phyloP scores from a whole-genome alignment of 2,329 filamentous ascomycete genomes.

The Phialophora chinensis region DNA sequence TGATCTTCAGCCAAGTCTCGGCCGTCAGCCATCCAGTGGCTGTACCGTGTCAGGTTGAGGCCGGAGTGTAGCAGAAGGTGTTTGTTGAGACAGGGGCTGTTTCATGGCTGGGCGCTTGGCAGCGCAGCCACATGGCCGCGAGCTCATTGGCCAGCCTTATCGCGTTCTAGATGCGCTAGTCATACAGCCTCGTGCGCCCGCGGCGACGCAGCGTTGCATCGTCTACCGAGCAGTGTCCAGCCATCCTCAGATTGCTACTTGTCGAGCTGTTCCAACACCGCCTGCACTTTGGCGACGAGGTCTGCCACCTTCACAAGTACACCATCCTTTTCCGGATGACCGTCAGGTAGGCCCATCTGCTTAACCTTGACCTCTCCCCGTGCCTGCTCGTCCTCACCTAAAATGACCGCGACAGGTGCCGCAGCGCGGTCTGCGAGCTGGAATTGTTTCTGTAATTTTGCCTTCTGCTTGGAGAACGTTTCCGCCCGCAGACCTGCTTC shows the following conservation, averaged over 20 bases:
- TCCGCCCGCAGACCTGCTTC: constrained; percentile 90
- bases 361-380: constrained; percentile 87
- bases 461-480: constrained; percentile 79
- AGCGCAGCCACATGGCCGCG: not conserved
- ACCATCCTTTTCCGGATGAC: constrained; percentile 89
- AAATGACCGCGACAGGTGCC: constrained; percentile 83
- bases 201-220: not conserved
- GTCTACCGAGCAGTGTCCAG: not conserved
- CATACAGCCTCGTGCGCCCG: constrained; percentile 10
- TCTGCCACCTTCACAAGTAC: constrained; percentile 68
- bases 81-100: constrained; percentile 32
- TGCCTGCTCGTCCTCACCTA: constrained; percentile 88
- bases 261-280: constrained; percentile 23
- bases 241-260: constrained; percentile 1
- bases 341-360: constrained; percentile 77
- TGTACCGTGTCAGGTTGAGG: constrained; percentile 35
- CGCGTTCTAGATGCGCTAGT: constrained; percentile 14
- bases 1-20: constrained; percentile 34
- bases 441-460: constrained; percentile 87
- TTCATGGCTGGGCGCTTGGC: constrained; percentile 29
- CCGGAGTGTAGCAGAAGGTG: constrained; percentile 30
- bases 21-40: constrained; percentile 24
- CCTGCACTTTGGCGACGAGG: constrained; percentile 28
- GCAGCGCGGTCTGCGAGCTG: constrained; percentile 82
- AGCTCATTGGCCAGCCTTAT: constrained; percentile 19